A percentile compares a stretch with the other conserved stretches of the same genome.
Conservation (phyloP, 148 eudicot species). For the Mesembryanthemum crystallinum region DNA sequence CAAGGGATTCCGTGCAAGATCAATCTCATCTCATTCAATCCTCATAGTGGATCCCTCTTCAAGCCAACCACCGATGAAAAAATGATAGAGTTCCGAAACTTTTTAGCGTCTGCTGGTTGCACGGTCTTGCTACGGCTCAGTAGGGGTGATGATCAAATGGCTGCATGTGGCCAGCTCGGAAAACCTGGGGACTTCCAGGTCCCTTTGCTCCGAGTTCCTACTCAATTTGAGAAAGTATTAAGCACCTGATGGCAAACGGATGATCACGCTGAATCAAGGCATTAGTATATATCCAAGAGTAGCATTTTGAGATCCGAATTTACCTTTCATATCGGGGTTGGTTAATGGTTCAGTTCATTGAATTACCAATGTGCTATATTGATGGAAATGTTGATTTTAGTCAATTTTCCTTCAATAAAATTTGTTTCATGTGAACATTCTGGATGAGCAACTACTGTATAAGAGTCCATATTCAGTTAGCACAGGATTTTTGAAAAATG, state of each 20-base stretch:
- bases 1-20: slow-evolving; percentile 97
- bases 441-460: background rate
- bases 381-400: background rate
- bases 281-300: slow-evolving; percentile 1
- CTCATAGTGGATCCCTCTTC: slow-evolving; percentile 76
- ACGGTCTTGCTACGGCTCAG: slow-evolving; percentile 66
- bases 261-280: background rate
- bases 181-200: slow-evolving; percentile 69
- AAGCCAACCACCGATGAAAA: slow-evolving; percentile 70
- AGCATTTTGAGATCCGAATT: background rate
- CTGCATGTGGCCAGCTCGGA: slow-evolving; percentile 98
- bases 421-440: background rate
- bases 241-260: slow-evolving; percentile 9
- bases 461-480: too few relatives aligned
- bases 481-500: too few relatives aligned
- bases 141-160: slow-evolving; percentile 98
- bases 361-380: background rate
- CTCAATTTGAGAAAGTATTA: slow-evolving; percentile 31
- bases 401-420: background rate
- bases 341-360: background rate
- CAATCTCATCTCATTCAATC: slow-evolving; percentile 91
- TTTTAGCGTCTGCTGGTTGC: slow-evolving; percentile 70
- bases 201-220: slow-evolving; percentile 75
- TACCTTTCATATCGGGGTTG: background rate
- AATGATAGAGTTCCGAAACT: slow-evolving; percentile 81